Evolutionary conservation across 2,329 filamentous ascomycete species (phyloP), one percentile per base, ranked within the genome.

Genomic region (Blumeria hordei): DNA sequence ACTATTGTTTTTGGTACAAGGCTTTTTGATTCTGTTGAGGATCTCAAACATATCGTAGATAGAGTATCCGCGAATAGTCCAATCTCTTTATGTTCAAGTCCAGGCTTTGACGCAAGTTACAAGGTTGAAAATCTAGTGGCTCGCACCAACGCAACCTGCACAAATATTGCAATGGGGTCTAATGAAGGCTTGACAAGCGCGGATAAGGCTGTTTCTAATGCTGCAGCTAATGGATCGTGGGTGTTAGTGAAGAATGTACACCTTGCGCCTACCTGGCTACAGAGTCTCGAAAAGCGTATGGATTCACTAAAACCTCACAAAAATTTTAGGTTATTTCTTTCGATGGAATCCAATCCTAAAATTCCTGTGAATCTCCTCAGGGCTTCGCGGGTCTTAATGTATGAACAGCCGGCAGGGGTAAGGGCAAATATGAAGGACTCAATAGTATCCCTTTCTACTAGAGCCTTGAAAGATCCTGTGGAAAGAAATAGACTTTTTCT

Each of bases 241-340:
- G 93, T 98, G 9, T 76, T 98, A 58, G 81, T 98, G 75, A 98
- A 98, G 78, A 98, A 98, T 71, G 92, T 98, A 18, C 92, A 98
- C 68, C 76, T 98, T 58, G 88, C 90, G 34, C 88, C 92, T 1
- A 86, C 87, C 11, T 98, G 93, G 93, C 73, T 98, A 35, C 90
- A 96, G 69, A 94, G 88, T 64, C 76, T 98, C 14, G 90, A 98
- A 72, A 98, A 98, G 74, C 81, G 90, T 47, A 85, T 98, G 71
- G 88, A 94, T 61, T 86, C 87, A 10, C 82, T 98, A 64, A 95
- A 94, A 65, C 88, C 93, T 33, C 87, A 96, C 69, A 74, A 80
- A 39, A 84, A 94, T 66, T 98, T 98, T 76, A 78, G 92, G 51
- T 73, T 98, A 34, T 98, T 98, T 78, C 71, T 98, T 58, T 95